phyloP scores from a whole-genome alignment of 495 filamentous ascomycete genomes.

The Thermothielavioides terrestris region DNA sequence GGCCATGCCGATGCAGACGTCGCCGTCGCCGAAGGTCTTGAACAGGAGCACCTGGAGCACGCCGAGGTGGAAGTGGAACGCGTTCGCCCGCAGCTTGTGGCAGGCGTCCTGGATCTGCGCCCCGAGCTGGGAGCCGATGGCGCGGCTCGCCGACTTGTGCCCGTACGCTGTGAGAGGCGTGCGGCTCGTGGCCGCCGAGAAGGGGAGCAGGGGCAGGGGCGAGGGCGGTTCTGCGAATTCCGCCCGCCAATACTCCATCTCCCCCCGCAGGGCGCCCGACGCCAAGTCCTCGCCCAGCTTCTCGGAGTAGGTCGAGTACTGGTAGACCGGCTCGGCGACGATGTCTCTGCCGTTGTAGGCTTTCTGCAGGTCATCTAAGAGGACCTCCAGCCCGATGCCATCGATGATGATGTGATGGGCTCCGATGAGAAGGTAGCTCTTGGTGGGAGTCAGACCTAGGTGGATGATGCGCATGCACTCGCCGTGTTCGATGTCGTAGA shows the following conservation, averaged over 20 bases:
- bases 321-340: neutral
- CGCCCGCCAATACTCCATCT: slow-evolving; percentile 31
- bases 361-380: slow-evolving; percentile 8
- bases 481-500: slow-evolving; percentile 14
- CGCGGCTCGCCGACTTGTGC: neutral
- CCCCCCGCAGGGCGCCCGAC: neutral
- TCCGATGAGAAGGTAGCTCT: slow-evolving; percentile 16
- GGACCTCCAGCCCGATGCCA: slow-evolving; percentile 13
- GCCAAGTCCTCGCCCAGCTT: neutral
- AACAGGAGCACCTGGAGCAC: neutral
- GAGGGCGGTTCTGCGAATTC: slow-evolving; percentile 20
- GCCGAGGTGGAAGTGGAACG: slow-evolving; percentile 1
- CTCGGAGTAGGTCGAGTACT: slow-evolving; percentile 13
- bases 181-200: neutral
- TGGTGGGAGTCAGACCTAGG: slow-evolving; percentile 2
- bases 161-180: neutral
- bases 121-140: neutral
- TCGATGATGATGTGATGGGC: slow-evolving; percentile 28
- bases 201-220: slow-evolving; percentile 31
- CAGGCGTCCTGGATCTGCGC: neutral
- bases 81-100: neutral
- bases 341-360: slow-evolving; percentile 3
- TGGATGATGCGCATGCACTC: slow-evolving; percentile 12
- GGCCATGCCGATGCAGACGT: slow-evolving; percentile 29
- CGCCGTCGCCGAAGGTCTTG: neutral